A percentile compares a stretch with the other conserved stretches of the same genome.
Conservation (phyloP, 2,329 filamentous ascomycete genomes). For the Chrysoporthe deuterocubensis region DNA sequence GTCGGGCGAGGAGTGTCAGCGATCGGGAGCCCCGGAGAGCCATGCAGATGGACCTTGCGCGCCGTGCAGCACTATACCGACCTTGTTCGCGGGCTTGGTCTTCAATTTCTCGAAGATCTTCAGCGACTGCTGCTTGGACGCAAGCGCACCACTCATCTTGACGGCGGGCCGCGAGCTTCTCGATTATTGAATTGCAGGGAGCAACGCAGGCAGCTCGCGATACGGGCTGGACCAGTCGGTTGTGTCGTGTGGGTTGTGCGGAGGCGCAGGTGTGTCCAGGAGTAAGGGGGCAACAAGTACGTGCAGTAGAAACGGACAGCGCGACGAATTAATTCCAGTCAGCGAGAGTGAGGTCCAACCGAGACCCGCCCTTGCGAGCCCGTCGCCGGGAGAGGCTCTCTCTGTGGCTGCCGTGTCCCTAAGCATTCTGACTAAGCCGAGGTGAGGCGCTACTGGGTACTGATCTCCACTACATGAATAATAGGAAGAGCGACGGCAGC, state of each 20-base stretch:
- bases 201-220: background rate
- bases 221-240: background rate
- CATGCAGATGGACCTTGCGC: background rate
- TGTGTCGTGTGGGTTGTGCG: background rate
- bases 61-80: slow-evolving; percentile 39
- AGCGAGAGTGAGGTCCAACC: slow-evolving; percentile 23
- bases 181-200: background rate
- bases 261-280: background rate
- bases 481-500: background rate
- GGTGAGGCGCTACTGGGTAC: background rate
- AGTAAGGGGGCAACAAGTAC: slow-evolving; percentile 20
- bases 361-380: slow-evolving; percentile 10
- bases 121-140: slow-evolving; percentile 92
- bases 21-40: slow-evolving; percentile 19
- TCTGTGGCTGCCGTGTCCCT: slow-evolving; percentile 6
- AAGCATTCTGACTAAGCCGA: slow-evolving; percentile 8
- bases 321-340: slow-evolving; percentile 29
- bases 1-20: slow-evolving; percentile 30
- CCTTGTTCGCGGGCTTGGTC: slow-evolving; percentile 92
- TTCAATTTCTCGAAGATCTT: slow-evolving; percentile 98
- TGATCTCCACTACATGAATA: background rate
- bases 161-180: slow-evolving; percentile 27
- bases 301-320: slow-evolving; percentile 27
- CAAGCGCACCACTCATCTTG: slow-evolving; percentile 66
- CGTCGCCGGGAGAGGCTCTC: background rate